phyloP scores from a whole-genome alignment of 768 basidiomycete genomes.

The Phylloporus sp. region DNA sequence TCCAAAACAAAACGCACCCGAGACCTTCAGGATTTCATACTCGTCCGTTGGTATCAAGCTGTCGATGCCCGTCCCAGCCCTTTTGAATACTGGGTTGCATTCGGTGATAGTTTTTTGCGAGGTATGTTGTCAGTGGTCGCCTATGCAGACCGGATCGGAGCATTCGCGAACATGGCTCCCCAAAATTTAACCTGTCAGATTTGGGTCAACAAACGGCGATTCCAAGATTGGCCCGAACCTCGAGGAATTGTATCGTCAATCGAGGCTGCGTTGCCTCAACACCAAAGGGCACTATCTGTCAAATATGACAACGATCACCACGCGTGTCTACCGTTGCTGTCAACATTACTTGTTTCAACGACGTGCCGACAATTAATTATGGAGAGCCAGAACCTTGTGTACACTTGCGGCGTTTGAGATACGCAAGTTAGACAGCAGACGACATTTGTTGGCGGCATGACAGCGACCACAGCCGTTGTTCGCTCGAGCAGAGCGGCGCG shows the following conservation, averaged over 20 bases:
- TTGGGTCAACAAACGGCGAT: background rate
- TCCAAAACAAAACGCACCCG: background rate
- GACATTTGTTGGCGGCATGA: no score
- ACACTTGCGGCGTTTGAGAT: background rate
- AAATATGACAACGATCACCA: background rate
- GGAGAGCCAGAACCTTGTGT: background rate
- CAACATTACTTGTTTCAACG: no score
- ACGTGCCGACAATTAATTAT: background rate
- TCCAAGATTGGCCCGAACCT: background rate
- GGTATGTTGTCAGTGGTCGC: background rate
- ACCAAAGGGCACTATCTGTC: conserved; percentile 2
- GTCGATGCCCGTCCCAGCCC: background rate
- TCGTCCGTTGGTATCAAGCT: background rate
- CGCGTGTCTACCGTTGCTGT: background rate
- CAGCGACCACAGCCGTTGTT: no score
- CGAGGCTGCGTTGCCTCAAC: background rate
- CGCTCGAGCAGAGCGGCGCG: background rate
- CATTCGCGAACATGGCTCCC: background rate
- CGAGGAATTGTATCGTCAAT: background rate
- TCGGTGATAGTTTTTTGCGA: background rate
- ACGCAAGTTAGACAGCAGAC: background rate
- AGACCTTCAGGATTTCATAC: background rate
- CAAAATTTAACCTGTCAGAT: background rate
- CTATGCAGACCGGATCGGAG: background rate
- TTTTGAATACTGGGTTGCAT: background rate